Base-by-base conservation (phyloP, 1,284 basidiomycete genomes). In the Chiua sp. region DNA sequence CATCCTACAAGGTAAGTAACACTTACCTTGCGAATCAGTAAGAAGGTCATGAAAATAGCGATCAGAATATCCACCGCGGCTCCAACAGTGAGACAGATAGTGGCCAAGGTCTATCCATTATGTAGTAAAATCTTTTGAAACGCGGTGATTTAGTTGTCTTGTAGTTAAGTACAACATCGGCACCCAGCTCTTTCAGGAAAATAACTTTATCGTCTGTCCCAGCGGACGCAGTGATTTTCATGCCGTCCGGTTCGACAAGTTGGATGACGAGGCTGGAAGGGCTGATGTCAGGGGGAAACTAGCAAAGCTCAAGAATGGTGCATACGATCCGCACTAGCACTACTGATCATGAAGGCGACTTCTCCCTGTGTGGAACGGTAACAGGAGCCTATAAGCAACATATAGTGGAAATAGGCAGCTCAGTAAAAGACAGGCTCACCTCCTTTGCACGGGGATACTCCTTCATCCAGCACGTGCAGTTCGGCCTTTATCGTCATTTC, bases 151-250 rank as follows among this genome's bases (percentile, higher is more conserved):
- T 63, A 0, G 67, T 64, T 0, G 63, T 76, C 64, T 77, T 77
- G 63, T 70, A 76, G 63, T 77, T 74, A 69, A 76, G 76, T 2
- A 70, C 73, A 11, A 71, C 64, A 52, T 78, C 75, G 3, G 71
- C 69, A 3, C 76, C 73, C 23, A 76, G 61, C 13, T 68, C 68
- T 53, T 73, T 76, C 60, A 80, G 56, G 49, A 69, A 80, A 39
- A 68, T 60, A 23, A 80, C 76, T 62, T 81, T 80, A 35, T 32
- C 30, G 30, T 32, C 30, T 32, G 30, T 32, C 6, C 30, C 30
- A 32, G 77, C 76, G 2, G 76, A 78, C 10, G 72, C 75, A 50
- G 81, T 75, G 28, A 81, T 76, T 57, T 75, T 77, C 46, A 77
- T 56, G 4, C 78, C 78, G 26, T 75, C 70, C 3, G 50, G 47